phyloP scores from a whole-genome alignment of 1,284 basidiomycete genomes.

The Moesziomyces sp. region DNA sequence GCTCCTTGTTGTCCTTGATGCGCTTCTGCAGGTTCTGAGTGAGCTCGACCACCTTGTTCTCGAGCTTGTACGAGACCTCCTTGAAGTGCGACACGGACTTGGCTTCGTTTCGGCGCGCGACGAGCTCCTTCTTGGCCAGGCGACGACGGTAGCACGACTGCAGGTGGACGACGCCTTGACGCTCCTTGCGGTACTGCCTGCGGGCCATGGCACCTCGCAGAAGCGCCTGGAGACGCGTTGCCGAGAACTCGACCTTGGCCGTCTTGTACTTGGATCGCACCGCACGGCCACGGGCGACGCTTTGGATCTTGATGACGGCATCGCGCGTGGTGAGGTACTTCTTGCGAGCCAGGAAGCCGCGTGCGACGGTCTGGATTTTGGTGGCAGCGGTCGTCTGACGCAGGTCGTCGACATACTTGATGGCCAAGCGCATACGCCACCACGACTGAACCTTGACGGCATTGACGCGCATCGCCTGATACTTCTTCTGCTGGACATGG shows the following conservation, averaged over 20 bases:
- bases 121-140: conserved; percentile 85
- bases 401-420: conserved; percentile 77
- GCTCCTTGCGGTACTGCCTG: conserved; percentile 75
- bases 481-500: conserved; percentile 83
- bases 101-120: conserved; percentile 85
- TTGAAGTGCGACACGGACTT: conserved; percentile 98
- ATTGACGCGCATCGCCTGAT: conserved; percentile 77
- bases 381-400: conserved; percentile 80
- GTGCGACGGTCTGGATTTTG: conserved; percentile 79
- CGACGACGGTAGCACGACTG: conserved; percentile 93
- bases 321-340: conserved; percentile 76
- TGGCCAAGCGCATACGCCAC: conserved; percentile 88
- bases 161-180: conserved; percentile 81
- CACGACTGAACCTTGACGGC: conserved; percentile 90
- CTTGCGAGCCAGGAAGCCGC: conserved; percentile 80
- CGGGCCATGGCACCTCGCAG: conserved; percentile 82
- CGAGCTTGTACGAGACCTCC: conserved; percentile 96
- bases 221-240: conserved; percentile 83
- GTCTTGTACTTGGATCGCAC: conserved; percentile 77
- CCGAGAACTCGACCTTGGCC: conserved; percentile 76
- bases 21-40: conserved; percentile 94
- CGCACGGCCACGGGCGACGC: conserved; percentile 81
- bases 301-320: conserved; percentile 81
- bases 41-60: conserved; percentile 99
- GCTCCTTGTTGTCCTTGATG: conserved; percentile 88